phyloP scores from a whole-genome alignment of 495 filamentous ascomycete species.

The Tuber indicum region DNA sequence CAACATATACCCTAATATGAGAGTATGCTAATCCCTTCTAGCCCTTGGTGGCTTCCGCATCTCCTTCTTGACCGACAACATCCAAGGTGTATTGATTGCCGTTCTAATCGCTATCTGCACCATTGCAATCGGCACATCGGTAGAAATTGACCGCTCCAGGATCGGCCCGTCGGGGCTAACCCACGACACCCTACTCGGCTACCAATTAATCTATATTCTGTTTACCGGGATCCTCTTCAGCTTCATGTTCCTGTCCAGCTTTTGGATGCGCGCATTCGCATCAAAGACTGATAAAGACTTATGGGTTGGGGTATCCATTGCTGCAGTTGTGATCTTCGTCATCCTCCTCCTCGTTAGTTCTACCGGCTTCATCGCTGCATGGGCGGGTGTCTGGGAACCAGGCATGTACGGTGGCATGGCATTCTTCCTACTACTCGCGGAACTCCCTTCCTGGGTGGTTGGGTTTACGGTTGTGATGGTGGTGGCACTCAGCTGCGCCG shows the following conservation, averaged over 20 bases:
- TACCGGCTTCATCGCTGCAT: conserved; percentile 64
- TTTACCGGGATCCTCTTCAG: conserved; percentile 69
- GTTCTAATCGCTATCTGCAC: conserved; percentile 61
- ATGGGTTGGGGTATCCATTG: conserved; percentile 61
- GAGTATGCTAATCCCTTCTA: conserved; percentile 36
- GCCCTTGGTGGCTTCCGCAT: conserved; percentile 69
- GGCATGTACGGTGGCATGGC: conserved; percentile 58
- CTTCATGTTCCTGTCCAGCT: conserved; percentile 69
- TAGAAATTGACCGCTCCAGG: conserved; percentile 58
- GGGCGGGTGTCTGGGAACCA: conserved; percentile 59
- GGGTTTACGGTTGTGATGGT: conserved; percentile 72
- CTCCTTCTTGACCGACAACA: conserved; percentile 70
- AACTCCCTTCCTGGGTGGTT: conserved; percentile 65
- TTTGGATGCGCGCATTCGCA: conserved; percentile 77
- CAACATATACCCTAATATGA: background rate
- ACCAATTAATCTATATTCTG: conserved; percentile 71
- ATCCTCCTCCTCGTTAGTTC: conserved; percentile 62
- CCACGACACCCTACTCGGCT: conserved; percentile 58
- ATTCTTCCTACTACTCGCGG: conserved; percentile 64
- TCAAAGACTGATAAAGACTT: conserved; percentile 69
- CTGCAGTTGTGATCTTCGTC: conserved; percentile 54
- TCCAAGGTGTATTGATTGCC: conserved; percentile 68
- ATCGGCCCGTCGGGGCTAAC: conserved; percentile 58
- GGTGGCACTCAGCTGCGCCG: conserved; percentile 60
- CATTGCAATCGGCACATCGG: conserved; percentile 64